Evolutionary conservation across 140 eudicot species (phyloP), one percentile per base, ranked within the genome.

Genomic region (Cichorium intybus): DNA sequence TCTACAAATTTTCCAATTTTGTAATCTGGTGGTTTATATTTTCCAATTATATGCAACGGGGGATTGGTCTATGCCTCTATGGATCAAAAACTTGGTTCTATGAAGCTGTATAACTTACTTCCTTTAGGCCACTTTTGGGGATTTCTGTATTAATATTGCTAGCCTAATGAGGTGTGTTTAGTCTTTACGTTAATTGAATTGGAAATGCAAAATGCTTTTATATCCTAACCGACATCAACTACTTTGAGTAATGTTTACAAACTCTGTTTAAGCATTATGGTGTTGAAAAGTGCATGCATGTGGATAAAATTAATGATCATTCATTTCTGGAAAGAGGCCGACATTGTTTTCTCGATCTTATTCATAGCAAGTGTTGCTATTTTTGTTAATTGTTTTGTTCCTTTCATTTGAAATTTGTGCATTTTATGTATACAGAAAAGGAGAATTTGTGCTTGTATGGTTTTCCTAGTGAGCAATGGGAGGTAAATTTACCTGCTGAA

Each of bases 391-490:
- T 15, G 1, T 33, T 16, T 37, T 62, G 49, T 17, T 24, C 14
- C 27, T 45, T 23, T 34, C 17, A 20, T 65, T 58, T 54, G 12
- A 46, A 59, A 43, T 6, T 34, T 33, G 61, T 69, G 56, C 28
- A 31, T 20, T 54, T 69, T 31, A 17, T 46, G 39, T 55, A 26
- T 71, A 53, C 84, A 85, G 96, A 88, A 65, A 88, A 85, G 80
- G 95, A 88, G 81, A 85, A 88, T 60, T 74, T 88, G 87, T 85
- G 90, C 60, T 70, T 88, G 75, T 85, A 88, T 57, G 96, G 96
- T 24, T 78, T 85, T 70, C 94, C 96, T 10, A 85, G 78, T 68
- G 96, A 80, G 87, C 83, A 71, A 46, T 85, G 96, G 96, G 96
- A 88, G 79, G 94, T 88, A 22, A 88, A 88, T 82, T 73, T 77